Conservation (phyloP, 108 stramenopile species). For the Skeletonema costatum region DNA sequence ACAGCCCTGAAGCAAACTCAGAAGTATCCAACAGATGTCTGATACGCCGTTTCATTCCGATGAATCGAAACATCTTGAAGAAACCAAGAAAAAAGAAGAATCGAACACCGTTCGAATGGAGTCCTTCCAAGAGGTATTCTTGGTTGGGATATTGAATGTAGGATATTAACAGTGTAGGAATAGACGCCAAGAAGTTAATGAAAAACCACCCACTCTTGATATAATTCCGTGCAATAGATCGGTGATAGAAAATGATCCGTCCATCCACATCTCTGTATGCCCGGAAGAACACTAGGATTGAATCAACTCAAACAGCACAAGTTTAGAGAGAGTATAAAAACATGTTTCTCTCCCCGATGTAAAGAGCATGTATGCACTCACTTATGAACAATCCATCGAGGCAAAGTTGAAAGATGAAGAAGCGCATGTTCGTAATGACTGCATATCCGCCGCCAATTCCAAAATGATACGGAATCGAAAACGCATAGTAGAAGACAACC, state of each 20-base stretch:
- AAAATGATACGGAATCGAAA: constrained; percentile 42
- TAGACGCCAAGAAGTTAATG: constrained; percentile 33
- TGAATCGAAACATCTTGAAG: constrained; percentile 27
- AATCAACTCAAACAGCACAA: constrained; percentile 49
- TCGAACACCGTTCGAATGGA: not conserved
- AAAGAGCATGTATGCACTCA: not conserved
- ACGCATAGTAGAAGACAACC: constrained; percentile 27
- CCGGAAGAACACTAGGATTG: constrained; percentile 52
- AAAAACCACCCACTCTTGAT: constrained; percentile 45
- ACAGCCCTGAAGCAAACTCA: constrained; percentile 6
- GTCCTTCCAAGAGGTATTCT: not conserved
- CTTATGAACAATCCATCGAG: not conserved
- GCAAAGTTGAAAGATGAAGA: not conserved
- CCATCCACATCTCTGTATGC: constrained; percentile 31
- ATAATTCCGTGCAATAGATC: constrained; percentile 25
- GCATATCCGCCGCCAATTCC: constrained; percentile 28
- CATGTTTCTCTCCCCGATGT: constrained; percentile 21
- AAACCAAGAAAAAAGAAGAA: constrained; percentile 2
- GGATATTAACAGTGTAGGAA: constrained; percentile 25
- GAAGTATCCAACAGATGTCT: constrained; percentile 1
- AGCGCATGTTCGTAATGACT: not conserved
- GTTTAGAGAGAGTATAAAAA: constrained; percentile 6
- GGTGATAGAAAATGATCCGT: constrained; percentile 20
- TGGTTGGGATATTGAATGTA: not conserved
- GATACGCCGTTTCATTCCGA: constrained; percentile 15